Conservation (phyloP, 2,329 filamentous ascomycete genomes). For the Parastagonospora nodorum region DNA sequence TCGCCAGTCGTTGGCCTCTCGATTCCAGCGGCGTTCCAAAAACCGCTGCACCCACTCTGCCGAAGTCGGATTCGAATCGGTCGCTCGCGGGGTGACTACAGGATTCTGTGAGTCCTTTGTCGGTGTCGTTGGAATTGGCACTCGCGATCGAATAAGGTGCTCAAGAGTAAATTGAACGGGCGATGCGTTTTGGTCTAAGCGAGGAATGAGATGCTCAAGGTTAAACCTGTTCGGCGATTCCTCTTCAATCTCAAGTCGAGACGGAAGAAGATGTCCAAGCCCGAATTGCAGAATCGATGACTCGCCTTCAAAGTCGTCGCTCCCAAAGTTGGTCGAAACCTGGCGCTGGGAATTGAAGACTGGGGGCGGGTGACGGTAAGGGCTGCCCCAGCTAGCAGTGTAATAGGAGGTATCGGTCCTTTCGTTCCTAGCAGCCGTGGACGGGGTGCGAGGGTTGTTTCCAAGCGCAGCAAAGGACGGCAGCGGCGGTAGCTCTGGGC, state of each 20-base stretch:
- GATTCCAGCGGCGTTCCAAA: conserved; percentile 70
- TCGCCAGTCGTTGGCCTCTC: conserved; percentile 79
- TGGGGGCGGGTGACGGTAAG: conserved; percentile 72
- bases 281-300: conserved; percentile 45
- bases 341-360: conserved; percentile 37
- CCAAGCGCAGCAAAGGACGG: conserved; percentile 40
- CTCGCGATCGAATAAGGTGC: conserved; percentile 46
- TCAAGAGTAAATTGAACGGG: conserved; percentile 46
- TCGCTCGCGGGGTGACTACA: conserved; percentile 32
- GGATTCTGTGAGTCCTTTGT: conserved; percentile 24
- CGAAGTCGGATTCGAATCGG: conserved; percentile 57
- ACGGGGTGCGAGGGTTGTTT: conserved; percentile 40
- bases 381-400: conserved; percentile 90
- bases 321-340: conserved; percentile 36
- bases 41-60: conserved; percentile 88
- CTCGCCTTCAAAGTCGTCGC: conserved; percentile 47
- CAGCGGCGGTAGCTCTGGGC: conserved; percentile 48
- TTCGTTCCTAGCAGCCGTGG: conserved; percentile 39
- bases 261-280: conserved; percentile 46
- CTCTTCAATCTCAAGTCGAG: conserved; percentile 37
- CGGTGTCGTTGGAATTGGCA: conserved; percentile 36
- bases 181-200: conserved; percentile 37
- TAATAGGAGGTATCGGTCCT: conserved; percentile 59
- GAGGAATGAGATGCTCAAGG: conserved; percentile 47
- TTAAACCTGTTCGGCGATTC: conserved; percentile 44